These are phyloP conservation scores for Suillus discolor DNA, from an alignment of 768 basidiomycete species.

Conservation along the genomic window DNA sequence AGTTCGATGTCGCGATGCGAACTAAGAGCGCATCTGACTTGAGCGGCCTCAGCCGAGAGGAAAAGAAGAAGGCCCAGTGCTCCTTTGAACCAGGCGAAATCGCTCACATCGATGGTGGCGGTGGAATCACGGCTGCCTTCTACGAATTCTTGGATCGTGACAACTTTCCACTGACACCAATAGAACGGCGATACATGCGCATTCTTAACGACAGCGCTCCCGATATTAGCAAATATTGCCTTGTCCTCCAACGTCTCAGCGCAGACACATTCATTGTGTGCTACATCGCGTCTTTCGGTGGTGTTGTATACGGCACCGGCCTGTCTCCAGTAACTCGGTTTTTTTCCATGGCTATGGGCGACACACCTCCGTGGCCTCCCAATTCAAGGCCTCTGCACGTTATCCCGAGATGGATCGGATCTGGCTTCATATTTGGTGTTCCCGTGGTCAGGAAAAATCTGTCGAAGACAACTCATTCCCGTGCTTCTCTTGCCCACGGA, in stretches of 20 bases:
- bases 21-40: slow-evolving; percentile 1
- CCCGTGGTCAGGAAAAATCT: slow-evolving; percentile 25
- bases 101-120: slow-evolving; percentile 13
- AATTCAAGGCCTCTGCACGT: slow-evolving; percentile 31
- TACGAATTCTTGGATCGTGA: slow-evolving; percentile 11
- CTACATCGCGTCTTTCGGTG: slow-evolving; percentile 38
- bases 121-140: slow-evolving; percentile 13
- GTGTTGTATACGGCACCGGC: slow-evolving; percentile 24
- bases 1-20: slow-evolving; percentile 15
- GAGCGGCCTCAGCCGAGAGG: slow-evolving; percentile 6
- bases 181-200: slow-evolving; percentile 5
- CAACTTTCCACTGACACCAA: slow-evolving; percentile 7
- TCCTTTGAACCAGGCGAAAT: slow-evolving; percentile 16
- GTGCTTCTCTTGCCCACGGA: slow-evolving; percentile 6
- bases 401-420: slow-evolving; percentile 29
- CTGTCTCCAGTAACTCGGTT: slow-evolving; percentile 29
- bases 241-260: slow-evolving; percentile 36
- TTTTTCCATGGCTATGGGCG: slow-evolving; percentile 41
- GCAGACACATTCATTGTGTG: slow-evolving; percentile 37
- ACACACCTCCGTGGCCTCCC: slow-evolving; percentile 28
- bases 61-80: slow-evolving; percentile 1
- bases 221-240: slow-evolving; percentile 24
- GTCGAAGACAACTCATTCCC: slow-evolving; percentile 8
- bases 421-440: slow-evolving; percentile 37
- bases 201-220: background rate